A percentile compares a stretch with the other conserved stretches of the same genome.
These are phyloP conservation scores for Acidiella bohemica DNA, from an alignment of 495 filamentous ascomycete species.

Conservation along the genomic window DNA sequence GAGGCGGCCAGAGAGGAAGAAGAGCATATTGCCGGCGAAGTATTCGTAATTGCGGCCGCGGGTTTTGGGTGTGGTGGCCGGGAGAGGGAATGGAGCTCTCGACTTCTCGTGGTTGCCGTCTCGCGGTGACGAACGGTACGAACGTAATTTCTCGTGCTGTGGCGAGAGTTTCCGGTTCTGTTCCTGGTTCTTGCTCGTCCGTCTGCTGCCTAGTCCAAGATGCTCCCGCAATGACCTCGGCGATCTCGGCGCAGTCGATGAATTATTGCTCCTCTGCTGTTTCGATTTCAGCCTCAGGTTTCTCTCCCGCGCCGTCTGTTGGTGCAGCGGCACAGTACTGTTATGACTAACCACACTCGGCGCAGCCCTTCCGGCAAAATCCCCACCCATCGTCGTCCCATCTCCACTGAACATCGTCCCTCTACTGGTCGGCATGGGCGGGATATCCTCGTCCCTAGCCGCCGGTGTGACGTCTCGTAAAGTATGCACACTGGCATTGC, in stretches of 20 bases:
- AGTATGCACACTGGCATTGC: conserved; percentile 18
- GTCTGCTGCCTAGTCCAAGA: conserved; percentile 25
- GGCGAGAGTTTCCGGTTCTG: conserved; percentile 35
- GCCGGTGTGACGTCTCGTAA: conserved; percentile 8
- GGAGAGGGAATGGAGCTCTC: not conserved
- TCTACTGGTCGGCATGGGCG: conserved; percentile 16
- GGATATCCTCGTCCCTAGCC: conserved; percentile 6
- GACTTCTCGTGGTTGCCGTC: conserved; percentile 28
- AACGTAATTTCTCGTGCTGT: conserved; percentile 63
- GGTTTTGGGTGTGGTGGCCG: not conserved
- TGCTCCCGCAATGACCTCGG: conserved; percentile 10
- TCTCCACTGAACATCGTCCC: conserved; percentile 11
- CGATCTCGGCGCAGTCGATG: conserved; percentile 3
- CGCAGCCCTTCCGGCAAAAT: too few species aligned
- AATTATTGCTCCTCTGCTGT: not conserved
- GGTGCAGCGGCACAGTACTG: conserved; percentile 10
- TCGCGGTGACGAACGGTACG: conserved; percentile 62
- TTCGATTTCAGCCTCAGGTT: conserved; percentile 1
- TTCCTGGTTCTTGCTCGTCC: conserved; percentile 3
- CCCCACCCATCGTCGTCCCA: not conserved
- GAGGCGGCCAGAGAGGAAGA: conserved; percentile 70
- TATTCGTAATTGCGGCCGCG: conserved; percentile 74
- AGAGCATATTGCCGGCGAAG: conserved; percentile 81
- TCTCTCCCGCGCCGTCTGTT: not conserved
- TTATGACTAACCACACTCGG: conserved; percentile 12